These are phyloP conservation scores for Mycena galopus DNA, from an alignment of 768 basidiomycete species.

Conservation along the genomic window DNA sequence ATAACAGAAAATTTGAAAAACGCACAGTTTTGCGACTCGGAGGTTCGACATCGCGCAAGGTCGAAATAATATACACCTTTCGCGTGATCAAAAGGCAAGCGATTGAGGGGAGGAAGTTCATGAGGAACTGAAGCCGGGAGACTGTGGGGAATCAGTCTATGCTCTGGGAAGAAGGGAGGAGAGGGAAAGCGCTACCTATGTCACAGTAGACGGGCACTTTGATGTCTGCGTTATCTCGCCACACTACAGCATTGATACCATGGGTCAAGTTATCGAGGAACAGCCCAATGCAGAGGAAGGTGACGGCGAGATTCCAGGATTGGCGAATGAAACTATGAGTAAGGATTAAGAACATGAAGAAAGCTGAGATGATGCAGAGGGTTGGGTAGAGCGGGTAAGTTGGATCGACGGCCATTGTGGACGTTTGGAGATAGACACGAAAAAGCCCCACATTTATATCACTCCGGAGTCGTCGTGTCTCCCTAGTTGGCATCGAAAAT, in stretches of 20 bases:
- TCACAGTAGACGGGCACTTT: conserved; percentile 31
- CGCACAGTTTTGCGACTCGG: conserved; percentile 22
- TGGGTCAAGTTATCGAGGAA: conserved; percentile 26
- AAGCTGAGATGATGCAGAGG: conserved; percentile 26
- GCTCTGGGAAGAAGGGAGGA: background rate
- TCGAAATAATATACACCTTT: conserved; percentile 21
- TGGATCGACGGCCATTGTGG: conserved; percentile 30
- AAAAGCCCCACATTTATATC: too few relatives aligned
- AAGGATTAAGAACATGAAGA: conserved; percentile 30
- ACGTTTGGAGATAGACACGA: too few relatives aligned
- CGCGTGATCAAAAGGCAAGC: conserved; percentile 26
- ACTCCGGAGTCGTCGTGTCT: too few relatives aligned
- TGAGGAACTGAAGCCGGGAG: conserved; percentile 28
- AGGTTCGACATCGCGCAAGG: conserved; percentile 24
- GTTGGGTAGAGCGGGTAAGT: conserved; percentile 28
- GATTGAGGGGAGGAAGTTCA: conserved; percentile 30
- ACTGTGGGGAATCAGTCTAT: conserved; percentile 1
- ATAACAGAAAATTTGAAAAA: background rate
- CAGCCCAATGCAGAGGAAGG: conserved; percentile 24
- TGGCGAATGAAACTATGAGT: conserved; percentile 28
- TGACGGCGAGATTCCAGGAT: conserved; percentile 28
- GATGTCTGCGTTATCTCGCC: conserved; percentile 27
- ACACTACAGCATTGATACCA: conserved; percentile 25
- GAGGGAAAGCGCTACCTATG: background rate
- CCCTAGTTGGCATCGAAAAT: too few relatives aligned